A percentile compares a stretch with the other conserved stretches of the same genome.
Evolutionary conservation across 176 grass and related monocot genomes (phyloP).

Genomic region (Ensete glaucum): DNA sequence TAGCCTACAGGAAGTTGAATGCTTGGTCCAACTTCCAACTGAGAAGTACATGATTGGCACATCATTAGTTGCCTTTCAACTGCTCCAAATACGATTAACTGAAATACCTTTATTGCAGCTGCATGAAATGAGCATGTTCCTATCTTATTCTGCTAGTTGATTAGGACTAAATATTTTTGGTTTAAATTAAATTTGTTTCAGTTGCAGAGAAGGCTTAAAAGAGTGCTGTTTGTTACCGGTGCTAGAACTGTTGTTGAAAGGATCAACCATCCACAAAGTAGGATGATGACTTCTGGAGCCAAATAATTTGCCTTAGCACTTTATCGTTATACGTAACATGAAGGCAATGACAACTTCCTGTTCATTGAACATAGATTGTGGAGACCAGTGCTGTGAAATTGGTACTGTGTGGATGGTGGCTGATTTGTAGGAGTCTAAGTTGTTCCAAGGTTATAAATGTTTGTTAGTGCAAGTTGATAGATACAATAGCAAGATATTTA

Average conservation of each 20-base stretch:
- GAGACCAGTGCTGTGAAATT: background rate
- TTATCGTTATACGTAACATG: background rate
- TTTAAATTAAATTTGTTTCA: background rate
- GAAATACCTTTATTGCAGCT: conserved; percentile 3
- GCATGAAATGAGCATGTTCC: background rate
- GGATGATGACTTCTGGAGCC: background rate
- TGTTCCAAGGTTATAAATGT: background rate
- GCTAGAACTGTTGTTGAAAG: background rate
- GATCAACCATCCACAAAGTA: background rate
- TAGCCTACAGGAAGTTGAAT: conserved; percentile 19
- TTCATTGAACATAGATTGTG: background rate
- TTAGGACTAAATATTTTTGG: conserved; percentile 1
- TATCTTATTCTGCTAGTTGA: background rate
- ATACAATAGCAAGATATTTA: background rate
- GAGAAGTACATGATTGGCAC: conserved; percentile 22
- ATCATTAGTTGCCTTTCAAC: conserved; percentile 3
- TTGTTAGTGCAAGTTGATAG: background rate
- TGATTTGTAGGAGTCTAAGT: background rate
- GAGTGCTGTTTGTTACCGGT: background rate
- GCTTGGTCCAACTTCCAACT: conserved; percentile 10
- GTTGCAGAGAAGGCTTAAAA: background rate
- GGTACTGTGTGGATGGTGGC: background rate
- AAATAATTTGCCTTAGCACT: conserved; percentile 3
- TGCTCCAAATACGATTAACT: conserved; percentile 8
- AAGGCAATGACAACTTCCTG: background rate